A percentile compares a stretch with the other conserved stretches of the same genome.
Conservation (phyloP, 192 early-diverging fungal genomes). For the Cetraspora pellucida region DNA sequence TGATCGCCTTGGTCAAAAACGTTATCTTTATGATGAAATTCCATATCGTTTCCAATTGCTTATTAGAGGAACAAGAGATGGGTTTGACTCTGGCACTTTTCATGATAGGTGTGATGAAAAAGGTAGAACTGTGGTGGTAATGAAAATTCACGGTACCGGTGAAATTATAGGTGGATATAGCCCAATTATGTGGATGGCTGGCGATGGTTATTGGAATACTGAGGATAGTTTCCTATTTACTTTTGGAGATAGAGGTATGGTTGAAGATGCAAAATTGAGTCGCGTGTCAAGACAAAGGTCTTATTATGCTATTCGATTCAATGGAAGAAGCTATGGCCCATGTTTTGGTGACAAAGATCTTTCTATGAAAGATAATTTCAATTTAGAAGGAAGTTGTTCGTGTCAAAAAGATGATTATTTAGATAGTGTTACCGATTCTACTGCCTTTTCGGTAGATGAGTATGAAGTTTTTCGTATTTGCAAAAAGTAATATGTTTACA, state of each 20-base stretch:
- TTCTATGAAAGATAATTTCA: slow-evolving; percentile 14
- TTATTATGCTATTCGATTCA: slow-evolving; percentile 31
- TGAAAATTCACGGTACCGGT: slow-evolving; percentile 6
- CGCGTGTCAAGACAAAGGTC: slow-evolving; percentile 6
- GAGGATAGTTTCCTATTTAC: slow-evolving; percentile 32
- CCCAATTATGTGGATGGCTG: slow-evolving; percentile 6
- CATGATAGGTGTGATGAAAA: slow-evolving; percentile 25
- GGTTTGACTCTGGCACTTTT: slow-evolving; percentile 21
- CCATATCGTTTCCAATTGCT: slow-evolving; percentile 25
- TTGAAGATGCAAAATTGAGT: slow-evolving; percentile 25
- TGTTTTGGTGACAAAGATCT: slow-evolving; percentile 34
- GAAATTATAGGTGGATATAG: slow-evolving; percentile 31
- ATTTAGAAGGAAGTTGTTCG: slow-evolving; percentile 24
- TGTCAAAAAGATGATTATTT: slow-evolving; percentile 29
- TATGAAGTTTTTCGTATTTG: slow-evolving; percentile 4
- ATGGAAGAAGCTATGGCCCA: slow-evolving; percentile 24
- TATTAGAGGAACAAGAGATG: slow-evolving; percentile 24
- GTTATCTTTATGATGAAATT: slow-evolving; percentile 24
- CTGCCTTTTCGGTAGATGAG: slow-evolving; percentile 21
- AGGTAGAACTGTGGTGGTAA: slow-evolving; percentile 16
- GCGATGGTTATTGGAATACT: slow-evolving; percentile 29
- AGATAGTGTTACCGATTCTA: slow-evolving; percentile 16
- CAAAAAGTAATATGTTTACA: slow-evolving; percentile 4
- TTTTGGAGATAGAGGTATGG: slow-evolving; percentile 14
- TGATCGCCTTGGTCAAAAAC: slow-evolving; percentile 26